These are phyloP conservation scores for Bathelium albidoporum DNA, from an alignment of 495 filamentous ascomycete species.

Conservation along the genomic window DNA sequence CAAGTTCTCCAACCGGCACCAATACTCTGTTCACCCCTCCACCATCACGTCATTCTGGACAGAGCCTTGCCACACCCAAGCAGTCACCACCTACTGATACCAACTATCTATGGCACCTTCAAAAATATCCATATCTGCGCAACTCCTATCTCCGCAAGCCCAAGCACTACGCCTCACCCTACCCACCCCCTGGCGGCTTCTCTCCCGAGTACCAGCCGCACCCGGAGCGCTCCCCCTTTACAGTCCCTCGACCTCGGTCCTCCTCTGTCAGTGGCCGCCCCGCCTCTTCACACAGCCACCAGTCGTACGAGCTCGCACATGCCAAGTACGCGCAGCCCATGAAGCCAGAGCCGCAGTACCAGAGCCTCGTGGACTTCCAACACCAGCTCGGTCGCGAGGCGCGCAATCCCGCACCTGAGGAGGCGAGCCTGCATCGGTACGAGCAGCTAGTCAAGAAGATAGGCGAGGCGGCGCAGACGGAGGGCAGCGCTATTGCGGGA, in stretches of 20 bases:
- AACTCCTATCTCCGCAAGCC: constrained; percentile 28
- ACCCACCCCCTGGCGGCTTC: constrained; percentile 24
- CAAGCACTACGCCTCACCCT: constrained; percentile 28
- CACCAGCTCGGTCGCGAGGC: background rate
- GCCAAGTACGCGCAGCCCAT: constrained; percentile 2
- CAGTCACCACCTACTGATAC: constrained; percentile 12
- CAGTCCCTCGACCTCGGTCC: background rate
- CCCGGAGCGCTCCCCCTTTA: background rate
- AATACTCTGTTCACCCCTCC: constrained; percentile 14
- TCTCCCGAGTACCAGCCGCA: constrained; percentile 22
- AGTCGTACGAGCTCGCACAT: background rate
- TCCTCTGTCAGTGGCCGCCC: background rate
- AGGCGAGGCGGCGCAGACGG: background rate
- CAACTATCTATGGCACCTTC: constrained; percentile 26
- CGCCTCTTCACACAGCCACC: background rate
- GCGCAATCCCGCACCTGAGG: background rate
- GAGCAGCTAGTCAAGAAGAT: constrained; percentile 6
- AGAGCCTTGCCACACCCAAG: constrained; percentile 1
- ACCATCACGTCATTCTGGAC: constrained; percentile 12
- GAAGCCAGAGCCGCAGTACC: background rate
- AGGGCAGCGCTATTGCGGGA: background rate
- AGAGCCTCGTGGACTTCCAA: background rate
- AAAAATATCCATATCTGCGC: constrained; percentile 31
- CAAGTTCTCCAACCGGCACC: constrained; percentile 12
- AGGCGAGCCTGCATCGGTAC: constrained; percentile 1